A percentile compares a stretch with the other conserved stretches of the same genome.
Evolutionary conservation across 768 basidiomycete species (phyloP).

Genomic region (Pulveroboletus sp.): DNA sequence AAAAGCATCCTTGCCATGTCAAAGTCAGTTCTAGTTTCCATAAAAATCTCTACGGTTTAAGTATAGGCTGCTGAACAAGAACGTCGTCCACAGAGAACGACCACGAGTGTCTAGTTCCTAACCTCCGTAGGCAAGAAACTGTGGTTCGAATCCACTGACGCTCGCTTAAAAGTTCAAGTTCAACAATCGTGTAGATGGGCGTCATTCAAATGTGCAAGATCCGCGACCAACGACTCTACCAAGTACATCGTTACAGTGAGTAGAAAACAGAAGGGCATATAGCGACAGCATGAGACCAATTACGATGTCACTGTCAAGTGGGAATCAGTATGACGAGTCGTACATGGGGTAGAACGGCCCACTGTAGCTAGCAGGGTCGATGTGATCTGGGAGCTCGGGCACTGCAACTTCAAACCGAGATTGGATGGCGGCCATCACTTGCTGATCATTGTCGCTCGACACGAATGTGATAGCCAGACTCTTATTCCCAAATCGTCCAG

Average conservation of each 20-base stretch:
- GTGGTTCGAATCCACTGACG: too few relatives aligned
- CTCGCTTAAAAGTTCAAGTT: too few relatives aligned
- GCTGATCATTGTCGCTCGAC: constrained; percentile 85
- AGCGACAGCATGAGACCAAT: constrained; percentile 21
- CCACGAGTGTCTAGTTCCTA: too few relatives aligned
- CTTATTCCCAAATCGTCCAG: constrained; percentile 98
- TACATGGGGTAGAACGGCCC: constrained; percentile 31
- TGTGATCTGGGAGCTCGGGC: constrained; percentile 88
- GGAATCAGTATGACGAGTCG: not conserved
- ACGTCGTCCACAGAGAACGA: too few relatives aligned
- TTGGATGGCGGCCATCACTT: constrained; percentile 94
- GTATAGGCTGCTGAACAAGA: too few relatives aligned
- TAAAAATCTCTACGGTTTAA: too few relatives aligned
- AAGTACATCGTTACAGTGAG: constrained; percentile 23
- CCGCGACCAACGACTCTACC: constrained; percentile 7
- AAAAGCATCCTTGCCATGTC: too few relatives aligned
- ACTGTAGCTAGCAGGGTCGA: constrained; percentile 96
- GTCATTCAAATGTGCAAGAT: constrained; percentile 7
- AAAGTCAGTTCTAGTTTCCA: too few relatives aligned
- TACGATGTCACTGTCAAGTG: constrained; percentile 40
- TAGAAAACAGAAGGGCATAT: constrained; percentile 6
- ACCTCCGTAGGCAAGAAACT: too few relatives aligned
- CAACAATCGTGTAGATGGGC: not conserved
- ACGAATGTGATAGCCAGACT: constrained; percentile 98
- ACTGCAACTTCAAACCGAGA: constrained; percentile 97